Percentiles rank a stretch among this genome's conserved stretches.
These are phyloP conservation scores for Colletotrichum sp. DNA, from an alignment of 2,329 filamentous ascomycete species.

Conservation along the genomic window DNA sequence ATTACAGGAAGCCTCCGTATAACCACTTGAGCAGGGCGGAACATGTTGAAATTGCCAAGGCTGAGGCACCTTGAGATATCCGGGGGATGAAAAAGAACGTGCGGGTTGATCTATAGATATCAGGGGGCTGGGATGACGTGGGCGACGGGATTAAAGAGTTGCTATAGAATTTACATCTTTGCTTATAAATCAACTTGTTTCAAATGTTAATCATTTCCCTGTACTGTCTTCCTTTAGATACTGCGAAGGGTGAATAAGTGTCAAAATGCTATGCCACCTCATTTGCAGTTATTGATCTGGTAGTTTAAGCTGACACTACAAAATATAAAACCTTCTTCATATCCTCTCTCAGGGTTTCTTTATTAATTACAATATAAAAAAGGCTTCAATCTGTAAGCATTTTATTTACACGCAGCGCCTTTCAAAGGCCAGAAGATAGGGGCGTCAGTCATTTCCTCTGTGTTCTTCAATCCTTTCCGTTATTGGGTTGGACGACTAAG, in stretches of 20 bases:
- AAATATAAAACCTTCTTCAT: too few species aligned
- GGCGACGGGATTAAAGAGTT: neutral
- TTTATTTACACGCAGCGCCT: too few species aligned
- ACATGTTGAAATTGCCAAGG: too few species aligned
- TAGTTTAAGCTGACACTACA: too few species aligned
- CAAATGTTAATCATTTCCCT: accelerated
- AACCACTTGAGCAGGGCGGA: too few species aligned
- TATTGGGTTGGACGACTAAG: neutral
- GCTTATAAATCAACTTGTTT: too few species aligned
- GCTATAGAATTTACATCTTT: neutral
- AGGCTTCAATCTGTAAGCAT: too few species aligned
- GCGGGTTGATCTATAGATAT: neutral
- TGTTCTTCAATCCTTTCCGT: neutral
- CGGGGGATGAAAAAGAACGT: neutral
- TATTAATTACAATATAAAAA: too few species aligned
- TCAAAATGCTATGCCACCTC: accelerated
- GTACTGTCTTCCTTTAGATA: neutral
- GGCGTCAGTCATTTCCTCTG: neutral
- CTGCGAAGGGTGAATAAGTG: too few species aligned
- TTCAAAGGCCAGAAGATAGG: neutral
- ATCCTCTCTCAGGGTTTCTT: too few species aligned
- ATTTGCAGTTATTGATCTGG: too few species aligned
- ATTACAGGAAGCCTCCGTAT: too few species aligned
- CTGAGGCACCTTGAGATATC: neutral
- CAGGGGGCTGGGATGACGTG: neutral